These are phyloP conservation scores for Phytophthora vignae DNA, from an alignment of 352 stramenopile species.

Conservation along the genomic window DNA sequence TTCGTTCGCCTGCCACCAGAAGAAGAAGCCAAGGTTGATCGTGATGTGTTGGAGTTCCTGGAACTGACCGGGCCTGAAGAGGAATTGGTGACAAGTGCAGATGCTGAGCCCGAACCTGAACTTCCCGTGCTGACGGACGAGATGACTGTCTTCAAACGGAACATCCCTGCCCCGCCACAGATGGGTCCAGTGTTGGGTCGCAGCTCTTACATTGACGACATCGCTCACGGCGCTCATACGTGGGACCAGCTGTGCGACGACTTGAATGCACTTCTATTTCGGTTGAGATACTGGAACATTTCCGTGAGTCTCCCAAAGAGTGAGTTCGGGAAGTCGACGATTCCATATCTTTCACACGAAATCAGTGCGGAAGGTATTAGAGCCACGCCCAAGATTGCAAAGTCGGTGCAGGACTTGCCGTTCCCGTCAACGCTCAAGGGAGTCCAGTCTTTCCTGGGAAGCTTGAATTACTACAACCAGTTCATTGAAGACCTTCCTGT, in stretches of 20 bases:
- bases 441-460: no score
- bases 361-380: no score
- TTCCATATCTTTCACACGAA: no score
- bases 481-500: no score
- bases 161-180: not conserved
- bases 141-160: not conserved
- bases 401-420: no score
- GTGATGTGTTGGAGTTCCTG: not conserved
- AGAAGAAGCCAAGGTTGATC: constrained; percentile 4
- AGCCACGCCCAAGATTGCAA: no score
- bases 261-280: not conserved
- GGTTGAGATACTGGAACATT: constrained; percentile 11
- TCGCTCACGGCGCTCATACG: not conserved
- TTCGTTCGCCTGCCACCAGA: not conserved
- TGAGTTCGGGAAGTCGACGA: not conserved
- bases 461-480: no score
- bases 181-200: not conserved
- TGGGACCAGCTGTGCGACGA: constrained; percentile 7
- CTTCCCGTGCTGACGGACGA: not conserved
- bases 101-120: not conserved
- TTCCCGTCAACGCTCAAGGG: no score
- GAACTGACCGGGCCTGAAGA: no score
- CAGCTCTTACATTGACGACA: constrained; percentile 10
- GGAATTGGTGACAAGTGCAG: not conserved
- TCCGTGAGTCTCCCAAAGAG: constrained; percentile 9